Percentiles rank a stretch among this genome's conserved stretches.
Evolutionary conservation across 257 asterid genomes (phyloP).

Genomic region (Gentiana straminea): DNA sequence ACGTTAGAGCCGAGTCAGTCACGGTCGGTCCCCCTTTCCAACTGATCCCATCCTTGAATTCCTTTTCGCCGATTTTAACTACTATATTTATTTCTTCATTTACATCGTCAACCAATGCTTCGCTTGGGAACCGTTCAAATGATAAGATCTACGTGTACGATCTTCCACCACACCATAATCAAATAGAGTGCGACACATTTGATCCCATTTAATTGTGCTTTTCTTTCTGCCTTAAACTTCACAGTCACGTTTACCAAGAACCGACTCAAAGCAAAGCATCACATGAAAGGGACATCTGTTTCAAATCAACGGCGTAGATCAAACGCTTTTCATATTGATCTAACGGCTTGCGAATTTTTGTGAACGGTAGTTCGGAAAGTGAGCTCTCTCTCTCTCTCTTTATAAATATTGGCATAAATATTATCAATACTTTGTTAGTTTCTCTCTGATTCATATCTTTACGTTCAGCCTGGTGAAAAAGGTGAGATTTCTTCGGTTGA

Average conservation of each 20-base stretch:
- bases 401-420: slow-evolving; percentile 10
- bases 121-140: slow-evolving; percentile 20
- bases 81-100: not conserved
- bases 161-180: slow-evolving; percentile 11
- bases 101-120: not conserved
- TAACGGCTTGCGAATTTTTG: slow-evolving; percentile 2
- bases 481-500: slow-evolving; percentile 6
- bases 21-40: slow-evolving; percentile 14
- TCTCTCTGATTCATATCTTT: not conserved
- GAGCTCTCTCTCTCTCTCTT: not conserved
- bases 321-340: not conserved
- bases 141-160: slow-evolving; percentile 19
- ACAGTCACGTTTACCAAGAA: not conserved
- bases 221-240: slow-evolving; percentile 10
- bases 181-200: slow-evolving; percentile 13
- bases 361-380: slow-evolving; percentile 10
- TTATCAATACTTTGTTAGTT: not conserved
- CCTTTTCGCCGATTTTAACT: slow-evolving; percentile 21
- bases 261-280: slow-evolving; percentile 19
- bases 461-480: slow-evolving; percentile 6
- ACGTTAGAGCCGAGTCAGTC: slow-evolving; percentile 27
- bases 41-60: slow-evolving; percentile 16
- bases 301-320: slow-evolving; percentile 11
- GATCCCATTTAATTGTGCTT: slow-evolving; percentile 10
- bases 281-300: slow-evolving; percentile 23